A percentile compares a stretch with the other conserved stretches of the same genome.
These are phyloP conservation scores for Lecanicillium sp. DNA, from an alignment of 2,329 filamentous ascomycete species.

Conservation along the genomic window DNA sequence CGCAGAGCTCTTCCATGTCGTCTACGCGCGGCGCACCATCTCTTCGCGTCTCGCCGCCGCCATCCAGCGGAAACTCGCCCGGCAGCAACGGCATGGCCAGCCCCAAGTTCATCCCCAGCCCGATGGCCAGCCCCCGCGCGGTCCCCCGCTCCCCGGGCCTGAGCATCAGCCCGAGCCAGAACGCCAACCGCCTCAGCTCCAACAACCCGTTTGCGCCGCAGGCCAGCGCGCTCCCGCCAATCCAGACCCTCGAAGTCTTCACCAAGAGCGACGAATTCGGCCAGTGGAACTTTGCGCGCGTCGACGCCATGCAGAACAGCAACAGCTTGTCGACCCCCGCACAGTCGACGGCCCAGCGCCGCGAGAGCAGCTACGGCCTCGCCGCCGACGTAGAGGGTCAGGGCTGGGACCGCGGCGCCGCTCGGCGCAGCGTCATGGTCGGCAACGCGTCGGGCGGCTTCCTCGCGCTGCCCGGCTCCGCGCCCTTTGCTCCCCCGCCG, in stretches of 20 bases:
- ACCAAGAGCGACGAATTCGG: constrained; percentile 53
- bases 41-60: constrained; percentile 21
- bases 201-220: constrained; percentile 52
- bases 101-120: constrained; percentile 20
- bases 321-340: constrained; percentile 16
- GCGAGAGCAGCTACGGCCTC: constrained; percentile 52
- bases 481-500: constrained; percentile 13
- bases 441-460: constrained; percentile 48
- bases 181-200: constrained; percentile 45
- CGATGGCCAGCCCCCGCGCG: constrained; percentile 1
- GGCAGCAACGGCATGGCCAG: constrained; percentile 4
- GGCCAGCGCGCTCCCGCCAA: constrained; percentile 32
- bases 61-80: constrained; percentile 10
- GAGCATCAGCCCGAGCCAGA: constrained; percentile 17
- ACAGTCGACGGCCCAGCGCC: constrained; percentile 29
- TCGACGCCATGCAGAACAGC: constrained; percentile 28
- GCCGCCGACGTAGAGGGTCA: constrained; percentile 43
- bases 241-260: constrained; percentile 53
- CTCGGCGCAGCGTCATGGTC: constrained; percentile 47
- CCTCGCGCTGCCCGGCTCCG: constrained; percentile 41
- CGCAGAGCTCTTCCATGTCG: constrained; percentile 28
- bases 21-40: constrained; percentile 20
- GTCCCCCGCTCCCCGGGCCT: constrained; percentile 22
- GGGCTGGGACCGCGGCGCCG: constrained; percentile 45
- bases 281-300: constrained; percentile 52